Base-by-base conservation (phyloP, 2,329 filamentous ascomycete species). In the Cercospora berteroae region DNA sequence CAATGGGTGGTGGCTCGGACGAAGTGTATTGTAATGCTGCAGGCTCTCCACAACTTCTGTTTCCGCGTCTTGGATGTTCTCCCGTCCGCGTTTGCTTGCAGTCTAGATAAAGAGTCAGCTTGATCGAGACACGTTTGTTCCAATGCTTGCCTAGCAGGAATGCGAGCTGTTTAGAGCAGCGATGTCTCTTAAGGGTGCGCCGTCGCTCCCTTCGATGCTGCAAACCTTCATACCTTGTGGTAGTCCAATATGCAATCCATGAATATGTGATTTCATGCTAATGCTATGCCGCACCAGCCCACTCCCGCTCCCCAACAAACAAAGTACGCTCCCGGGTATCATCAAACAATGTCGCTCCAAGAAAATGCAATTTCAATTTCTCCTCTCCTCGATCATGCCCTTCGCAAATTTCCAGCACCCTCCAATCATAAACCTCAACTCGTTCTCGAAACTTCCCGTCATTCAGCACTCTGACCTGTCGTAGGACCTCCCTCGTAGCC, bases 341-440 rank as follows among this genome's bases (percentile, higher is more conserved):
- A 66, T 74, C 71, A 68, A 72, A 74, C 44, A 74, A 67, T 25
- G 72, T 75, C n/a, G 73, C 74, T 13, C 75, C 74, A 61, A 76
- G 20, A 36, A 74, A 72, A 69, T 73, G 64, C 67, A 60, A 56
- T 50, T 69, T 73, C 59, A 72, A 62, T 33, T 33, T 42, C 27
- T 72, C 72, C 10, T 48, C 65, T 7, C 66, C 63, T 25, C 60
- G 57, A 25, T 68, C 68, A 63, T 75, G 73, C 23, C 55, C 55
- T 4, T 31, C 23, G 39, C 73, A 74, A 3, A 70, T 25, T 48
- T 77, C 75, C 50, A 77, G 52, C 4, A 75, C 73, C 56, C 76
- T 73, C 75, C 76, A 78, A 68, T 78, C 76, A 27, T 69, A 77
- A 1, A 77, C 63, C 18, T 77, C 75, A 3, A 78, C 65, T 16